phyloP scores from a whole-genome alignment of 1,284 basidiomycete genomes.

The Cystobasidiaceae sp. region DNA sequence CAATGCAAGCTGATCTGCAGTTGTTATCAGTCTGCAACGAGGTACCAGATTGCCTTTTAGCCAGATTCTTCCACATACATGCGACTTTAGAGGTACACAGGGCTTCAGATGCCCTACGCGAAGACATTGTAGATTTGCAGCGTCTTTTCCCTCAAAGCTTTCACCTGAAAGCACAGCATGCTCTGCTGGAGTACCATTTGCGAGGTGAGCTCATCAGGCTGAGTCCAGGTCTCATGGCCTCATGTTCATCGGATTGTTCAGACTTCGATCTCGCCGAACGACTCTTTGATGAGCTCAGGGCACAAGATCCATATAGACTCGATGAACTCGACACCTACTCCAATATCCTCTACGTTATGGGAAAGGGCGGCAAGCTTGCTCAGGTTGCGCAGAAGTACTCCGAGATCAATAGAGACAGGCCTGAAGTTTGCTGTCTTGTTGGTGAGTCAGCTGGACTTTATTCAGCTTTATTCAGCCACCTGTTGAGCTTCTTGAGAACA shows the following conservation, averaged over 20 bases:
- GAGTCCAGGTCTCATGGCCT: neutral
- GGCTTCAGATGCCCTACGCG: slow-evolving; percentile 69
- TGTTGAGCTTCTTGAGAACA: too few species aligned
- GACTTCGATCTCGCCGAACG: slow-evolving; percentile 78
- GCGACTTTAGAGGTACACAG: slow-evolving; percentile 85
- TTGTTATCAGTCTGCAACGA: slow-evolving; percentile 55
- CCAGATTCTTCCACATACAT: slow-evolving; percentile 82
- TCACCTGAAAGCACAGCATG: slow-evolving; percentile 79
- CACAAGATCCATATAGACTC: slow-evolving; percentile 77
- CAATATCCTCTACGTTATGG: slow-evolving; percentile 93
- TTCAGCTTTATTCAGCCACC: too few species aligned
- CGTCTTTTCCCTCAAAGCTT: slow-evolving; percentile 75
- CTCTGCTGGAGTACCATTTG: slow-evolving; percentile 80
- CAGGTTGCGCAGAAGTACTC: slow-evolving; percentile 88
- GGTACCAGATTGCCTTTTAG: slow-evolving; percentile 61
- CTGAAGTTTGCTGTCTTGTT: slow-evolving; percentile 90
- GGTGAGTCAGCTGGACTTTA: too few species aligned
- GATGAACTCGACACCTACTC: slow-evolving; percentile 96
- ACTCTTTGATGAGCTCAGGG: slow-evolving; percentile 75
- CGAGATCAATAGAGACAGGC: slow-evolving; percentile 77
- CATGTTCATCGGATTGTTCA: slow-evolving; percentile 45
- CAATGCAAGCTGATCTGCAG: slow-evolving; percentile 32
- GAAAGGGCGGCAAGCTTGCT: slow-evolving; percentile 80
- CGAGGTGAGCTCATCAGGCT: slow-evolving; percentile 63
- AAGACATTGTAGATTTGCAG: slow-evolving; percentile 69